Conservation (phyloP, 2,329 filamentous ascomycete genomes). For the Colletotrichum theobromicola region DNA sequence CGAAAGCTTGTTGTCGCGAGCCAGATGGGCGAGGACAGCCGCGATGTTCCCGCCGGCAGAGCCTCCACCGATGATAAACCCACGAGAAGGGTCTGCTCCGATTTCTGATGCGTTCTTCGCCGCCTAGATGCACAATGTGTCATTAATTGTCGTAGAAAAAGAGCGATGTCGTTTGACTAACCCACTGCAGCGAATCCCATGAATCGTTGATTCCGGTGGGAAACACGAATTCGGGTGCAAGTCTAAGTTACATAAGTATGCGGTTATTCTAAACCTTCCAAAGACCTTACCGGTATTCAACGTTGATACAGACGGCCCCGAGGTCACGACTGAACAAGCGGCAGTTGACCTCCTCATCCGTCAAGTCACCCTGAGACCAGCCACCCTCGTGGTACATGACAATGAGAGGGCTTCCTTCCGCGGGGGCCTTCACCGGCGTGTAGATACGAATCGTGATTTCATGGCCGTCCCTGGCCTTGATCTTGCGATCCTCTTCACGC, state of each 20-base stretch:
- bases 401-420: constrained; percentile 1
- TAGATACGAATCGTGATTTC: not conserved
- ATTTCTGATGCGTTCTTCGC: constrained; percentile 29
- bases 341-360: constrained; percentile 14
- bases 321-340: constrained; percentile 9
- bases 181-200: constrained; percentile 41
- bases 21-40: constrained; percentile 47
- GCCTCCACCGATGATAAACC: constrained; percentile 55
- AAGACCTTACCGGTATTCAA: constrained; percentile 46
- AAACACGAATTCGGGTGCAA: constrained; percentile 57
- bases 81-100: constrained; percentile 43
- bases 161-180: not conserved
- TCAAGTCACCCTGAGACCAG: constrained; percentile 2
- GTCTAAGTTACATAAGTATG: not conserved
- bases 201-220: constrained; percentile 50
- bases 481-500: constrained; percentile 7
- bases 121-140: not conserved
- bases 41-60: constrained; percentile 57
- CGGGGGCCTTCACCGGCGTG: not conserved
- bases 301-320: constrained; percentile 36
- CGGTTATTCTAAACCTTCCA: accelerated
- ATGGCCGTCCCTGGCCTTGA: not conserved
- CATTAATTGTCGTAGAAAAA: not conserved
- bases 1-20: constrained; percentile 38
- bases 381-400: constrained; percentile 18